phyloP scores from a whole-genome alignment of 78 protist species.

The Dictyostelium discoideum region DNA sequence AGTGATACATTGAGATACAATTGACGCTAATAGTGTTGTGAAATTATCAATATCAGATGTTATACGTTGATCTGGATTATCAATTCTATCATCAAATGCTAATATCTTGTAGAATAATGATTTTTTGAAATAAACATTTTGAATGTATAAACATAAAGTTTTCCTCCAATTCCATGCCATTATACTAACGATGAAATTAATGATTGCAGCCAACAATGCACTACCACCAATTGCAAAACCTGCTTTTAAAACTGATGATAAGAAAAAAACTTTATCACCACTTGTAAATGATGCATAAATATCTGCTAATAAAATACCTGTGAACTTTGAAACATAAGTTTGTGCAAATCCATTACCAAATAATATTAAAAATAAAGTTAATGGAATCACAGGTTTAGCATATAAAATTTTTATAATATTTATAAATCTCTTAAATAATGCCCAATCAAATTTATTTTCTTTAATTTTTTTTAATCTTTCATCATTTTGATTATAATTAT shows the following conservation, averaged over 20 bases:
- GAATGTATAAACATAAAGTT: constrained; percentile 32
- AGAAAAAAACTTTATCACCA: constrained; percentile 3
- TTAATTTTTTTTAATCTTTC: not conserved
- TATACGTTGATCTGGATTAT: constrained; percentile 81
- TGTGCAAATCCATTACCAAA: constrained; percentile 45
- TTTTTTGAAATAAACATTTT: constrained; percentile 25
- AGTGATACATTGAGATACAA: constrained; percentile 49
- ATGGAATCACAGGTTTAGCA: constrained; percentile 6
- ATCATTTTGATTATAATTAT: not conserved
- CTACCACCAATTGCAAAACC: not conserved
- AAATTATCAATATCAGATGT: constrained; percentile 78
- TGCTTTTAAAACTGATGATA: not conserved
- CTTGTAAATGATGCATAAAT: constrained; percentile 21
- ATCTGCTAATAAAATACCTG: constrained; percentile 24
- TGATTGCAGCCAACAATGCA: constrained; percentile 17
- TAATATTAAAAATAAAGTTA: not conserved
- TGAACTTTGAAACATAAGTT: constrained; percentile 29
- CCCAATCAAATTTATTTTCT: constrained; percentile 43
- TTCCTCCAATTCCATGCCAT: constrained; percentile 65
- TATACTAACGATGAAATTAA: constrained; percentile 1
- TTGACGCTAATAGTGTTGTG: constrained; percentile 6
- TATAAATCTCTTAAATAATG: constrained; percentile 18
- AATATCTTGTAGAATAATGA: constrained; percentile 32
- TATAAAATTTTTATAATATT: not conserved
- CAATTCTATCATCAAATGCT: constrained; percentile 37